Base-by-base conservation (phyloP, 345 rosid species). In the Mallotus nudiflorus region DNA sequence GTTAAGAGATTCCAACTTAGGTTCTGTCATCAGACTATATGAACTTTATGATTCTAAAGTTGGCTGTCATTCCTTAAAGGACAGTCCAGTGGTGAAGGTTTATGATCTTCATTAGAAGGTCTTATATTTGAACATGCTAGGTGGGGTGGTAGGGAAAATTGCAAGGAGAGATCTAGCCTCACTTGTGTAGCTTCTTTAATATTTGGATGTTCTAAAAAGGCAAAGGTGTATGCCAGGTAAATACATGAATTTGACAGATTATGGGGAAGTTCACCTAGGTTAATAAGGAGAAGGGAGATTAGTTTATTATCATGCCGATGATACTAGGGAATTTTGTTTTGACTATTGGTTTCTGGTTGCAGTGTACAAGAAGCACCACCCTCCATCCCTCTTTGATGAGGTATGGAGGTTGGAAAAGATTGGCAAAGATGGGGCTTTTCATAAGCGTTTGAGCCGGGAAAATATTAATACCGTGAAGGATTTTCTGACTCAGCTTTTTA, bases 341-440 rank as follows among this genome's bases (percentile, higher is more conserved):
- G 29, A 37, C 45, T 22, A 39, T 69, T 15, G n/a, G 49, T 46
- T 69, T 72, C 50, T 79, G 70, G 40, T 81, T 82, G 85, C 82
- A 95, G 99, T 95, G 69, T 95, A 95, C 74, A 95, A 78, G 85
- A 95, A 95, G 83, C 97, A 95, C 79, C 94, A 95, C 68, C 99
- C 97, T 29, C 99, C 97, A 66, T 78, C 88, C 79, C 84, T 89
- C 39, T 73, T 74, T 7, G 97, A 95, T 75, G 99, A 95, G 66
- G 96, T 95, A 3, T 92, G 97, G 97, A 92, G 99, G 81, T 83
- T 95, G 77, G 99, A 95, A 75, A 95, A 95, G 86, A 95, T 90
- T 62, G 99, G 97, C 56, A 95, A 95, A 85, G 97, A 92, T 70
- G 99, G 99, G 67, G 99, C 99, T 71, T 95, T 95, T 82, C 97